Conservation (phyloP, 768 basidiomycete species). For the Russula virescens region DNA sequence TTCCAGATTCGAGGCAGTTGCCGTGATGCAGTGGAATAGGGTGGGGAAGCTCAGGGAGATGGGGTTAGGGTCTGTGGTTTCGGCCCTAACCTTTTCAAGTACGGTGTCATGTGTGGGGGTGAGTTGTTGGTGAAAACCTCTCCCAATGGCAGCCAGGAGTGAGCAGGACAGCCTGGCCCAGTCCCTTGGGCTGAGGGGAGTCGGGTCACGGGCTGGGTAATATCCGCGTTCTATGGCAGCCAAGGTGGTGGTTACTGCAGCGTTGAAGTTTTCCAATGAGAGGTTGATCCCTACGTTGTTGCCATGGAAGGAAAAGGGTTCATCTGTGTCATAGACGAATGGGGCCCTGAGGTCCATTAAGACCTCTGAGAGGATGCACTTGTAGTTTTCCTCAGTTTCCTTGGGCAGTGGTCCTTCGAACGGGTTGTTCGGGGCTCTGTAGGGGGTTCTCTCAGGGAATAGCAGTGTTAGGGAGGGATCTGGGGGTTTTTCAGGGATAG, state of each 20-base stretch:
- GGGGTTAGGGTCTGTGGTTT: too few relatives aligned
- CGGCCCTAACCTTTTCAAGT: too few relatives aligned
- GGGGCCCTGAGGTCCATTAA: background rate
- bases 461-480: too few relatives aligned
- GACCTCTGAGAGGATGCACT: background rate
- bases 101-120: too few relatives aligned
- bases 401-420: background rate
- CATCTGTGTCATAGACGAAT: background rate
- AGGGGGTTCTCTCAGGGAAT: too few relatives aligned
- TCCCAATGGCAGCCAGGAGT: too few relatives aligned
- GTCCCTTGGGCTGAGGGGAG: background rate
- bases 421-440: too few relatives aligned
- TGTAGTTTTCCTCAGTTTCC: background rate
- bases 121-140: too few relatives aligned
- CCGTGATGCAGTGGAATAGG: too few relatives aligned
- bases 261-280: background rate
- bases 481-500: background rate
- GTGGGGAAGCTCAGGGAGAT: too few relatives aligned
- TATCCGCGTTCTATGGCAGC: background rate
- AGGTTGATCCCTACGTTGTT: background rate
- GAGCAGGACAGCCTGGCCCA: too few relatives aligned
- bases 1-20: too few relatives aligned
- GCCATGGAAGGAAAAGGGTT: background rate
- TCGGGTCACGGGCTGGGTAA: background rate
- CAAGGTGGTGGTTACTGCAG: background rate